Evolutionary conservation across 1,284 basidiomycete genomes (phyloP).

Genomic region (Kalmanozyma brasiliensis): DNA sequence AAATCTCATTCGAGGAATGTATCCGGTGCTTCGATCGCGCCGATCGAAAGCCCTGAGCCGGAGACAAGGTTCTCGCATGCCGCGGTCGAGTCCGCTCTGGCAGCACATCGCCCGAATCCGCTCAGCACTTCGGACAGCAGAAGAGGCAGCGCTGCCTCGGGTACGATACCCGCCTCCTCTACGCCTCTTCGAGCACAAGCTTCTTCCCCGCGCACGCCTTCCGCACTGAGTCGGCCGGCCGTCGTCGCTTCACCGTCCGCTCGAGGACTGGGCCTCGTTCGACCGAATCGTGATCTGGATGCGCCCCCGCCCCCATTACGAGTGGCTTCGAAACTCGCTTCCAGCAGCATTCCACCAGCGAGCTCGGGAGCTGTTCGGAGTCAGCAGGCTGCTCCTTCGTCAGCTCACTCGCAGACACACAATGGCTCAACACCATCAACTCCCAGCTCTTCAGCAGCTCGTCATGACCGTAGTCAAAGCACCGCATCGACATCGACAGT

Average conservation of each 20-base stretch:
- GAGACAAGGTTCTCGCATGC: neutral
- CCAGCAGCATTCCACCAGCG: conserved; percentile 2
- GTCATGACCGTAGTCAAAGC: conserved; percentile 20
- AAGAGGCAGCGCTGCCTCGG: conserved; percentile 4
- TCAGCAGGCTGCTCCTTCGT: neutral
- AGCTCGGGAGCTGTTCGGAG: neutral
- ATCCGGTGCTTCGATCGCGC: conserved; percentile 23
- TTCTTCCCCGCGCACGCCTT: conserved; percentile 6
- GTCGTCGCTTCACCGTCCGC: conserved; percentile 25
- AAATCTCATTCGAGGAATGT: conserved; percentile 28
- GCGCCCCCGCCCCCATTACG: conserved; percentile 42
- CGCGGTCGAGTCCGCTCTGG: neutral
- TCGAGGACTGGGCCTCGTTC: conserved; percentile 16
- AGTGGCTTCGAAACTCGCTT: conserved; percentile 34
- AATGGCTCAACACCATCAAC: conserved; percentile 1
- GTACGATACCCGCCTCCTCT: conserved; percentile 5
- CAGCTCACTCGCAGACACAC: neutral
- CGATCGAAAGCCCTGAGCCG: neutral
- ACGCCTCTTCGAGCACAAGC: conserved; percentile 13
- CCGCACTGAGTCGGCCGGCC: conserved; percentile 17
- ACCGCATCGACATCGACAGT: conserved; percentile 18
- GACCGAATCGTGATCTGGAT: conserved; percentile 27
- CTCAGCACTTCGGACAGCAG: conserved; percentile 2
- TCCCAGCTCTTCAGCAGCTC: conserved; percentile 2
- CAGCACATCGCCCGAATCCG: conserved; percentile 6